Percentiles rank a stretch among this genome's conserved stretches.
Evolutionary conservation across 2,329 filamentous ascomycete genomes (phyloP).

Genomic region (Scolecobasidium constrictum): DNA sequence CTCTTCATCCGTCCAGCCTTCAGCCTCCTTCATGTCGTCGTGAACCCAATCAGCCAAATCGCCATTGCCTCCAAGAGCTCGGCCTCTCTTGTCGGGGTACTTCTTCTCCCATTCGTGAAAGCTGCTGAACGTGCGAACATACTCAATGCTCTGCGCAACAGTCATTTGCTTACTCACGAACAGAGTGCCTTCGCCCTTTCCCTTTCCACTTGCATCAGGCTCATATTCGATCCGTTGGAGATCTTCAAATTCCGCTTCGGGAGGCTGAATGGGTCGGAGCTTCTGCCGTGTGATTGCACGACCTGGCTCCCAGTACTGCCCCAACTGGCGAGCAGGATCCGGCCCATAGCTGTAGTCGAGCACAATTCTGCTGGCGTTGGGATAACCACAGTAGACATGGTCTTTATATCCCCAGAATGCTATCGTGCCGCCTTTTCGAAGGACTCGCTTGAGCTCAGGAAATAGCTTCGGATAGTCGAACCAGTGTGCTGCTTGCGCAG

Average conservation of each 20-base stretch:
- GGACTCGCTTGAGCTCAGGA: constrained; percentile 42
- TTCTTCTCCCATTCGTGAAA: constrained; percentile 48
- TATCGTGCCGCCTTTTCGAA: constrained; percentile 46
- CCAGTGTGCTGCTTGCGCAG: constrained; percentile 54
- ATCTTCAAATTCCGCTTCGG: constrained; percentile 40
- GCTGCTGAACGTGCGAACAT: constrained; percentile 49
- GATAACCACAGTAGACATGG: constrained; percentile 45
- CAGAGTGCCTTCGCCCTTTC: constrained; percentile 27
- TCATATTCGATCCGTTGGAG: constrained; percentile 47
- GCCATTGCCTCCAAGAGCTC: constrained; percentile 44
- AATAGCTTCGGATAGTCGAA: constrained; percentile 49
- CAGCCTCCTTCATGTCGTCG: constrained; percentile 44
- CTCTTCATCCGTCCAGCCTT: constrained; percentile 39
- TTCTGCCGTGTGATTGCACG: constrained; percentile 43
- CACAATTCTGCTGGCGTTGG: constrained; percentile 42
- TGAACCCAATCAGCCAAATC: constrained; percentile 55
- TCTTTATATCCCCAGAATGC: constrained; percentile 59
- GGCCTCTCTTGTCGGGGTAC: constrained; percentile 39
- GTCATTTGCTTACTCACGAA: constrained; percentile 45
- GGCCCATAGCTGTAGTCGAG: constrained; percentile 42
- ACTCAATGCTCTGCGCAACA: constrained; percentile 49
- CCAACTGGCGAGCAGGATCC: constrained; percentile 39
- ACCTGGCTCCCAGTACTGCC: constrained; percentile 51
- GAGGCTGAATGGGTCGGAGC: constrained; percentile 41
- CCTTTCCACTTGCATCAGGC: constrained; percentile 33